A percentile compares a stretch with the other conserved stretches of the same genome.
Conservation (phyloP, 768 basidiomycete species). For the Pisolithus microcarpus region DNA sequence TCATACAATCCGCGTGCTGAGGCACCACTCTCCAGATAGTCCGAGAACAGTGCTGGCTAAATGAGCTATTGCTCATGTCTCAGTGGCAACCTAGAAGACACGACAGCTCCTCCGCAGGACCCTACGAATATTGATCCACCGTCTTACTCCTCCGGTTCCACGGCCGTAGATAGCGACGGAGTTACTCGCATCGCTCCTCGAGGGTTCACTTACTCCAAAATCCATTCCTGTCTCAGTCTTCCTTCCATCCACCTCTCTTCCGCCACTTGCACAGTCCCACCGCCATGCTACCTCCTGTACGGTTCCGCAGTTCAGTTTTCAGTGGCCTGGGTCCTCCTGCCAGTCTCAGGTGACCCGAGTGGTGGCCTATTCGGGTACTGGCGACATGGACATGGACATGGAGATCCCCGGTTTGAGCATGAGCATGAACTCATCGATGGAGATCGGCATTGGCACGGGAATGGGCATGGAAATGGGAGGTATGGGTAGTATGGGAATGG, state of each 20-base stretch:
- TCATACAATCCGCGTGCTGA: not conserved
- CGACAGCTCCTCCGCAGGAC: constrained; percentile 1
- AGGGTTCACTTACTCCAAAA: constrained; percentile 36
- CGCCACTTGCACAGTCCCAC: constrained; percentile 13
- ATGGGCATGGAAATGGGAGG: constrained; percentile 20
- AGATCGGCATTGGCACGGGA: constrained; percentile 21
- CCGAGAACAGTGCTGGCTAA: constrained; percentile 79
- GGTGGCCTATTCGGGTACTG: constrained; percentile 25
- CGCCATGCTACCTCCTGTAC: constrained; percentile 1
- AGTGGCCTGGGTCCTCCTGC: constrained; percentile 18
- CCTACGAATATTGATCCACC: not conserved
- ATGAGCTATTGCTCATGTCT: constrained; percentile 55
- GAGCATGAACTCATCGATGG: constrained; percentile 27
- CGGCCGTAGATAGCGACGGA: constrained; percentile 37
- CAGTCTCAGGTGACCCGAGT: constrained; percentile 14
- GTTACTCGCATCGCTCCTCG: constrained; percentile 58
- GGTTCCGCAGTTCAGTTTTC: constrained; percentile 23
- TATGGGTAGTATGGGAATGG: not conserved
- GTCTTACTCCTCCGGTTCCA: not conserved
- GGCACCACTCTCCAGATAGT: constrained; percentile 36
- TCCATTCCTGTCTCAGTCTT: constrained; percentile 67
- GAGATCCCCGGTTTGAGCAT: constrained; percentile 29
- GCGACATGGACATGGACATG: constrained; percentile 30
- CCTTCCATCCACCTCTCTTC: constrained; percentile 37
- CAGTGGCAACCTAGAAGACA: constrained; percentile 53